phyloP scores from a whole-genome alignment of 345 rosid genomes.

The Bruguiera sexangula region DNA sequence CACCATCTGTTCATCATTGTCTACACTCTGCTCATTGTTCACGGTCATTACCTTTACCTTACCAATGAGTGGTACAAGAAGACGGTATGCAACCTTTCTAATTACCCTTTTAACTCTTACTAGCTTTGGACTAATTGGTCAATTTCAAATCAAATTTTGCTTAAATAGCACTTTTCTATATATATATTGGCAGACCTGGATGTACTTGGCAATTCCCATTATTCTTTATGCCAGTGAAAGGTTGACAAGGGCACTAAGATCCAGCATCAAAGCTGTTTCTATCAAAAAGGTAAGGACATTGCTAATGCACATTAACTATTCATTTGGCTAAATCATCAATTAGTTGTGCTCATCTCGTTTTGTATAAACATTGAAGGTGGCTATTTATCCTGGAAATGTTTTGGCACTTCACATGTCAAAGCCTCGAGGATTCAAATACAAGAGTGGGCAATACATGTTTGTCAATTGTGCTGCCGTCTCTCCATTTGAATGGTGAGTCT shows the following conservation, averaged over 20 bases:
- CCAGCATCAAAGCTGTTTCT: slow-evolving; percentile 61
- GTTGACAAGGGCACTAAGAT: slow-evolving; percentile 59
- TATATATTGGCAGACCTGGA: slow-evolving; percentile 56
- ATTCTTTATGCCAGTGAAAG: slow-evolving; percentile 57
- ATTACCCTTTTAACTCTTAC: too few species aligned
- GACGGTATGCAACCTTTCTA: slow-evolving; percentile 40
- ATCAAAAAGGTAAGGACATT: slow-evolving; percentile 44
- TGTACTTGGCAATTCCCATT: slow-evolving; percentile 67
- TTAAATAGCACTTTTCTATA: neutral
- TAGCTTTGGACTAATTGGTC: too few species aligned
- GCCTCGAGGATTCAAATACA: slow-evolving; percentile 70
- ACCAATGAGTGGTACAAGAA: slow-evolving; percentile 54
- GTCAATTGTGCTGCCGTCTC: slow-evolving; percentile 79
- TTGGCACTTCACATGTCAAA: slow-evolving; percentile 64
- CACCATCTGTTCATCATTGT: slow-evolving; percentile 75
- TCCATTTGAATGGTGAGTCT: slow-evolving; percentile 69
- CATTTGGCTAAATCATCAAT: neutral
- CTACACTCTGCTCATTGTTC: slow-evolving; percentile 59
- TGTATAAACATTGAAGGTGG: slow-evolving; percentile 37
- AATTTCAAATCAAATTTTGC: too few species aligned
- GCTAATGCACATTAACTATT: too few species aligned
- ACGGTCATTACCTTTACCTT: slow-evolving; percentile 59
- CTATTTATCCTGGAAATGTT: slow-evolving; percentile 75
- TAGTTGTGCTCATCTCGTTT: neutral
- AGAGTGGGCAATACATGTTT: slow-evolving; percentile 85